These are phyloP conservation scores for Linum trigynum DNA, from an alignment of 345 rosid genomes.

Conservation along the genomic window DNA sequence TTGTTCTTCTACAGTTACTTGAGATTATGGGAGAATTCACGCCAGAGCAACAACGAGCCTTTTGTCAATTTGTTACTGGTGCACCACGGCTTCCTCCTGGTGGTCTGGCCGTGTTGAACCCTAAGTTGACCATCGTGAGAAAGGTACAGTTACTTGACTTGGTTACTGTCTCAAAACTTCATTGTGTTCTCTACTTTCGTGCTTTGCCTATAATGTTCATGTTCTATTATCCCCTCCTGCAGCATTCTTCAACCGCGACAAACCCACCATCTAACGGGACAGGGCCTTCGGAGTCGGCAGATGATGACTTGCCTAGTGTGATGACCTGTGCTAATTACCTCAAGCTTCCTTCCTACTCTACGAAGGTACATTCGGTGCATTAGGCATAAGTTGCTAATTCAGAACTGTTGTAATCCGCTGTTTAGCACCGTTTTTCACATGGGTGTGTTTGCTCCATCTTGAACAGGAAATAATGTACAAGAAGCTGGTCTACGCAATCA, in stretches of 20 bases:
- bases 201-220: neutral
- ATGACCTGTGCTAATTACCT: conserved; percentile 99
- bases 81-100: conserved; percentile 99
- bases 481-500: conserved; percentile 85
- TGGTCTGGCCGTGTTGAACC: conserved; percentile 88
- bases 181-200: neutral
- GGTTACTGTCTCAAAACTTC: neutral
- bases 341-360: conserved; percentile 96
- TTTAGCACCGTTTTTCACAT: neutral
- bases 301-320: conserved; percentile 93
- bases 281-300: conserved; percentile 72
- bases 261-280: conserved; percentile 58
- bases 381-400: neutral
- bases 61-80: conserved; percentile 98
- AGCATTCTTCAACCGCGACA: conserved; percentile 73
- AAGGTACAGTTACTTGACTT: conserved; percentile 43
- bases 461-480: conserved; percentile 93
- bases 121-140: conserved; percentile 92
- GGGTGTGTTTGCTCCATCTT: conserved; percentile 9
- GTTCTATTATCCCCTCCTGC: conserved; percentile 17
- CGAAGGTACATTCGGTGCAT: conserved; percentile 52
- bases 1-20: conserved; percentile 45
- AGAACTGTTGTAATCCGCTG: neutral
- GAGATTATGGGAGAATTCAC: conserved; percentile 98
- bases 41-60: conserved; percentile 93